Base-by-base conservation (phyloP, 1,284 basidiomycete genomes). In the Moniliophthora roreri region DNA sequence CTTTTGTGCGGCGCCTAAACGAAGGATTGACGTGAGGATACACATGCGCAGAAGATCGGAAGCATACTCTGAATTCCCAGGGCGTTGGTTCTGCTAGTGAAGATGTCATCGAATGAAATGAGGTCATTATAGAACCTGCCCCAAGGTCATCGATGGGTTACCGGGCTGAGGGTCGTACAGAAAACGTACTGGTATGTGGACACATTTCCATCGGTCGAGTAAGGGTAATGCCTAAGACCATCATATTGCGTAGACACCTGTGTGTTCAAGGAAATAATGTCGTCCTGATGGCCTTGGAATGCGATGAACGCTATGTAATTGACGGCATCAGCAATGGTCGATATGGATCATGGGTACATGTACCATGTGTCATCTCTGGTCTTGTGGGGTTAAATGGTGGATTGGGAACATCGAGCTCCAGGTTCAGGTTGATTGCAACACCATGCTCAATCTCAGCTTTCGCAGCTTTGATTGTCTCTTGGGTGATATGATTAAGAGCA, bases 121-220 rank as follows among this genome's bases (percentile, higher is more conserved):
- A 55, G 39, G 10, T 58, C 51, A 32, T 58, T 58, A n/a, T 58
- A 58, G 37, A 58, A 58, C 50, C 57, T 55, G 26, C 15, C 6
- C 2, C 23, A 20, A 9, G 8, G 3, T 37, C 9, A 18, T 20
- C 28, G 4, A 21, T 36, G 10, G 37, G 13, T 20, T 10, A n/a
- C 1, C 28, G 7, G 11, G 7, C 6, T 11, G 28, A 32, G 28
- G 7, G 7, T 32, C 11, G 21, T 9, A 21, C 15, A 20, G n/a
- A 10, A 49, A 41, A 48, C 53, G 0, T 16, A 58, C 56, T 55
- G 50, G 32, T 52, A 58, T 1, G 54, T 50, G 3, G 37, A 37
- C 21, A 47, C 46, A 0, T 23, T 16, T 1, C 4, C 2, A n/a
- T 52, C 35, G 3, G 48, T 50, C 8, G 57, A 58, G 45, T 58